These are phyloP conservation scores for Davidsoniella eucalypti DNA, from an alignment of 2,329 filamentous ascomycete species.

Conservation along the genomic window DNA sequence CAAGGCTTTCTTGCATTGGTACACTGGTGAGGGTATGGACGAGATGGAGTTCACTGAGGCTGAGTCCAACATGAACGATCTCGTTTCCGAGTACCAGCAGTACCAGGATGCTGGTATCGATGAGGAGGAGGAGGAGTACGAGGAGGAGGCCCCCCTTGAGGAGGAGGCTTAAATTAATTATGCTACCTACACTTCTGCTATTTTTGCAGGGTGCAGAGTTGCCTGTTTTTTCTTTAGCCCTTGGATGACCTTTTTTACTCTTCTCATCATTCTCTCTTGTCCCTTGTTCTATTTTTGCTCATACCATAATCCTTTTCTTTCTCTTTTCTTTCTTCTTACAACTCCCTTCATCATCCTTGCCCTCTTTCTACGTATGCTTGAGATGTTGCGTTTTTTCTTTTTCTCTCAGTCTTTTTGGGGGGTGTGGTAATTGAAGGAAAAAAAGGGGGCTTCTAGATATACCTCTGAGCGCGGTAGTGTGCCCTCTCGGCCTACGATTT, in stretches of 20 bases:
- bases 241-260: conserved; percentile 11
- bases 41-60: conserved; percentile 99
- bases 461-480: conserved; percentile 18
- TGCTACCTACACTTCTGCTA: neutral
- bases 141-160: conserved; percentile 65
- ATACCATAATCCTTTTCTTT: conserved; percentile 13
- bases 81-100: conserved; percentile 99
- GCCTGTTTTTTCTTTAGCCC: conserved; percentile 9
- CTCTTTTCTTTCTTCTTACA: conserved; percentile 6
- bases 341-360: neutral
- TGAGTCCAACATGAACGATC: conserved; percentile 99
- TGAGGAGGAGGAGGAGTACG: conserved; percentile 92
- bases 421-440: conserved; percentile 16
- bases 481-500: conserved; percentile 11
- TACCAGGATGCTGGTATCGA: conserved; percentile 98
- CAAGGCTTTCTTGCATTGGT: conserved; percentile 99
- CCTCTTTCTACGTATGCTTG: conserved; percentile 1
- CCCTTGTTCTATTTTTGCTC: conserved; percentile 12
- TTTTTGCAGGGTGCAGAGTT: neutral
- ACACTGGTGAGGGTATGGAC: conserved; percentile 99
- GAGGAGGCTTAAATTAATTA: conserved; percentile 39
- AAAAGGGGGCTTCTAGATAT: conserved; percentile 23
- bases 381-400: conserved; percentile 8
- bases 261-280: neutral
- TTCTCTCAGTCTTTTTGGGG: conserved; percentile 15